Evolutionary conservation across 768 basidiomycete species (phyloP), one percentile per base, ranked within the genome.

Genomic region (Trametes gibbosa): DNA sequence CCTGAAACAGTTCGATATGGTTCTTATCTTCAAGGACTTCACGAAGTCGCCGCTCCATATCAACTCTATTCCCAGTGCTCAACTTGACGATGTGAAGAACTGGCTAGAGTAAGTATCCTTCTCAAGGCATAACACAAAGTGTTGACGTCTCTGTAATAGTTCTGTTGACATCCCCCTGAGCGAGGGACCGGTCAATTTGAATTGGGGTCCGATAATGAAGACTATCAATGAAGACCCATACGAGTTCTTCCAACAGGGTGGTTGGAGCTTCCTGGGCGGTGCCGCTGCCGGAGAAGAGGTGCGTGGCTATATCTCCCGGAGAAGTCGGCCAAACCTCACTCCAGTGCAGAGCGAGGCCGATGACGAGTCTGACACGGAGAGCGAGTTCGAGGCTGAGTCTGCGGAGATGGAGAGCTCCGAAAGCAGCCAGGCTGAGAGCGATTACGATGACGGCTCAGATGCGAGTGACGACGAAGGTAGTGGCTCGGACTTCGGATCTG

Each of bases 191-290:
- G 93, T 99, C 77, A 98, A 98, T 73, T 78, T 98, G 75, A 96
- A 97, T 69, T 99, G 96, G 97, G 87, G 88, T 5, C 91, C 90
- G 3, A 97, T 99, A 72, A 98, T 99, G 94, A 98, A 98, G 74
- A 95, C 93, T 39, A 87, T 98, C 74, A 97, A 97, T 63, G 96
- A 98, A 64, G 92, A 89, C 63, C 95, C 97, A 0, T 86, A 90
- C 65, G 92, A 90, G 27, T 99, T 98, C 77, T 99, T 95, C 85
- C 88, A 89, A 62, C 85, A 88, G 49, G 95, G 94, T n/a, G 97
- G 97, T 35, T 98, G 96, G 96, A 77, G 75, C 56, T 98, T 95
- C 86, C 81, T 98, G 60, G 85, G 87, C 14, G 87, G 87, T 41
- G 77, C 83, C 10, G 74, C 70, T 10, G 82, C 80, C 58, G 89